phyloP scores from a whole-genome alignment of 768 basidiomycete species.

The Naganishia randhawae region DNA sequence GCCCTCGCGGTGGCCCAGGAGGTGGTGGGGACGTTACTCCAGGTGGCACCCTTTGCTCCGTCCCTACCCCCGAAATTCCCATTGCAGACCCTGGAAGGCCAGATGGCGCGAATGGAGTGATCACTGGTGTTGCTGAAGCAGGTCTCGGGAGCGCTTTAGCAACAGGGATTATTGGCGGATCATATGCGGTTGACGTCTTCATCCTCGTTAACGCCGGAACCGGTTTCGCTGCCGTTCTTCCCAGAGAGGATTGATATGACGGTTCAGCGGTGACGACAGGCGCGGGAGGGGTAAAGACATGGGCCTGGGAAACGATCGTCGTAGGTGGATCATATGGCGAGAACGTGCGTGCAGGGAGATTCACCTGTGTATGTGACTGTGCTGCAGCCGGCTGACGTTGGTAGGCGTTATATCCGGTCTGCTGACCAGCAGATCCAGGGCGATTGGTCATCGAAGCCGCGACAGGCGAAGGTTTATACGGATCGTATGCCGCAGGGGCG shows the following conservation, averaged over 20 bases:
- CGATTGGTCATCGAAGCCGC: neutral
- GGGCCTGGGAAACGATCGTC: neutral
- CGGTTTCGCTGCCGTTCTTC: neutral
- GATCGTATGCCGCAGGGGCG: neutral
- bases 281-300: neutral
- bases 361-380: neutral
- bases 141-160: constrained; percentile 23
- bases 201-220: constrained; percentile 19
- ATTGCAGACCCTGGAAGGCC: constrained; percentile 9
- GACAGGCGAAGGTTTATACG: constrained; percentile 1
- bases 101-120: constrained; percentile 14
- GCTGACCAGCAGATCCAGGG: neutral
- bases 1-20: constrained; percentile 28
- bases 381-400: neutral
- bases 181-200: constrained; percentile 68
- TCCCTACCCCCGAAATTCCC: neutral
- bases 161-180: constrained; percentile 65
- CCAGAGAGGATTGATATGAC: neutral
- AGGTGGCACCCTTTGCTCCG: constrained; percentile 20
- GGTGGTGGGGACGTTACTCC: constrained; percentile 33
- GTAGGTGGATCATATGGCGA: constrained; percentile 15
- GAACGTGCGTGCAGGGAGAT: constrained; percentile 7
- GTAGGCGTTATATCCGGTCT: neutral
- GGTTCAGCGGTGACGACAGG: neutral
- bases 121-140: constrained; percentile 21